Percentiles rank a stretch among this genome's conserved stretches.
These are phyloP conservation scores for Scopulariopsis brevicaulis DNA, from an alignment of 2,329 filamentous ascomycete genomes.

Conservation along the genomic window DNA sequence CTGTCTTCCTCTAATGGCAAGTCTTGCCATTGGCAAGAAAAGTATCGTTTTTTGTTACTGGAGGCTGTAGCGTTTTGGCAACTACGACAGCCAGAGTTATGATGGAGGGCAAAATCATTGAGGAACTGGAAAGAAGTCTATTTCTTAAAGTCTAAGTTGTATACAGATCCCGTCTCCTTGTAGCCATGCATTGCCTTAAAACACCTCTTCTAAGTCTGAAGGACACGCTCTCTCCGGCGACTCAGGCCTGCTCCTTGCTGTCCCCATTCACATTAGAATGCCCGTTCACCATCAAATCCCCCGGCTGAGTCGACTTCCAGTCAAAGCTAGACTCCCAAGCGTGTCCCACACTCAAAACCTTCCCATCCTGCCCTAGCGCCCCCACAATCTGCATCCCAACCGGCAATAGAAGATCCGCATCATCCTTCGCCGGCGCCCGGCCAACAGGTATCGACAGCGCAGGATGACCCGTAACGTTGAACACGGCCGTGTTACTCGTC, in stretches of 20 bases:
- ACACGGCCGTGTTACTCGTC: constrained; percentile 43
- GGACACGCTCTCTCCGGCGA: neutral
- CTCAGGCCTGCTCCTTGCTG: neutral
- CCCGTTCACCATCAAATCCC: neutral
- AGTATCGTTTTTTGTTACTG: too few species aligned
- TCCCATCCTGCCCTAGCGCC: constrained; percentile 36
- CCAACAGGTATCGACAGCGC: constrained; percentile 40
- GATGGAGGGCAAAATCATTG: too few species aligned
- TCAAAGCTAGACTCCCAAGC: constrained; percentile 33
- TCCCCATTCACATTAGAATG: neutral
- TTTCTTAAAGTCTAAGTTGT: too few species aligned
- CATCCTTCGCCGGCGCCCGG: constrained; percentile 26
- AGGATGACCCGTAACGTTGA: constrained; percentile 46
- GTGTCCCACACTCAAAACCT: constrained; percentile 27
- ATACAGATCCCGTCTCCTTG: neutral
- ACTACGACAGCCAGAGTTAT: too few species aligned
- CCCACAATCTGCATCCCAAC: constrained; percentile 46
- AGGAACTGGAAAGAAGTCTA: too few species aligned
- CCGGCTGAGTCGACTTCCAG: constrained; percentile 21
- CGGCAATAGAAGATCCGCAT: constrained; percentile 25
- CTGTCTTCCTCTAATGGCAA: too few species aligned
- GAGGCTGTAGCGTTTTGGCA: too few species aligned
- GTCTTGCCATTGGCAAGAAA: too few species aligned
- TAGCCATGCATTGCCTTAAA: neutral
- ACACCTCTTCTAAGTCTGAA: neutral